Evolutionary conservation across 768 basidiomycete genomes (phyloP).

Genomic region (Pilatotrama ljubarskyi): DNA sequence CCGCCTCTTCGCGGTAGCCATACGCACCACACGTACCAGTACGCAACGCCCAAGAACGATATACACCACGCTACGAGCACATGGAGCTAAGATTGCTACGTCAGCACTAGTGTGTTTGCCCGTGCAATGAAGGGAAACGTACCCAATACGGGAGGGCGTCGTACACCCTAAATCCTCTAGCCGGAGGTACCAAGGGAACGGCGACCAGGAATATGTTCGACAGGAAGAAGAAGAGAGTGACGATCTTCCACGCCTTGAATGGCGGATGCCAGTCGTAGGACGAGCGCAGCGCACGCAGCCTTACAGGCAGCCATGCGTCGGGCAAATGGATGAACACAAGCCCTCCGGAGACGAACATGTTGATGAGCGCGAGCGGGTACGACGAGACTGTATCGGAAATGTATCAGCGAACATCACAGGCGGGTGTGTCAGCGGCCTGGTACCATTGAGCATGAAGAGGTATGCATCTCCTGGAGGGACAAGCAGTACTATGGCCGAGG

Average conservation of each 20-base stretch:
- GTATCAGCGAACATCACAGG: background rate
- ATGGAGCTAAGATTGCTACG: conserved; percentile 28
- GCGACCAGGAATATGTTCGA: conserved; percentile 66
- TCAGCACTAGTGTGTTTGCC: background rate
- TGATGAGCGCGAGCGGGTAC: conserved; percentile 58
- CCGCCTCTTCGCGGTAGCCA: conserved; percentile 31
- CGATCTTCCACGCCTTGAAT: conserved; percentile 52
- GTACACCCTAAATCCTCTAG: conserved; percentile 51
- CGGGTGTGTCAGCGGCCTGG: conserved; percentile 24
- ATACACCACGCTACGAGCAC: conserved; percentile 30
- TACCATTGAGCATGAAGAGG: conserved; percentile 66
- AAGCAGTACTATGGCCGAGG: conserved; percentile 51
- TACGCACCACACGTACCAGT: conserved; percentile 34
- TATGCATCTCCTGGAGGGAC: conserved; percentile 77
- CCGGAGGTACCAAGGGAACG: conserved; percentile 65
- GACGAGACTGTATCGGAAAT: conserved; percentile 47
- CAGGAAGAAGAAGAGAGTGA: conserved; percentile 56
- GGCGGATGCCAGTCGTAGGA: conserved; percentile 61
- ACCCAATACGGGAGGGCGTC: conserved; percentile 70
- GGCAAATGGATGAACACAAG: conserved; percentile 59
- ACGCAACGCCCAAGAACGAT: conserved; percentile 29
- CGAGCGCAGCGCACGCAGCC: conserved; percentile 1
- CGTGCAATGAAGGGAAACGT: background rate
- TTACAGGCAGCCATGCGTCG: conserved; percentile 16
- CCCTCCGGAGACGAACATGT: conserved; percentile 60